These are phyloP conservation scores for Pythium rhizo-oryzae DNA, from an alignment of 352 stramenopile species.

Conservation along the genomic window DNA sequence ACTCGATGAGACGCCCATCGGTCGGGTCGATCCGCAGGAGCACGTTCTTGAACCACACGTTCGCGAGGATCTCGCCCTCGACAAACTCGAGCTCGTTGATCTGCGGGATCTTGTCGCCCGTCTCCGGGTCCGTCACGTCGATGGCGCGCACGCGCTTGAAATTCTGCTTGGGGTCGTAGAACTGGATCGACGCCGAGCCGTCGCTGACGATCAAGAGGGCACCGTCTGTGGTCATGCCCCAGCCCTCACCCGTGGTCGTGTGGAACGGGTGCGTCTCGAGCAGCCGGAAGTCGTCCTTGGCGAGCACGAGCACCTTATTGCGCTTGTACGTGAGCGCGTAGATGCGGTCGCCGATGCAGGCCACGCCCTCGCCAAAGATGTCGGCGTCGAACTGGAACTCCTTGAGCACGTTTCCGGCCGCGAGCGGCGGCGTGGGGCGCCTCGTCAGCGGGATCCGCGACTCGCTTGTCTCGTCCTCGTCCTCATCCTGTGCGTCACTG, in stretches of 20 bases:
- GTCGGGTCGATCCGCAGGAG: constrained; percentile 77
- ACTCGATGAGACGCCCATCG: constrained; percentile 69
- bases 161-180: constrained; percentile 66
- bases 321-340: constrained; percentile 86
- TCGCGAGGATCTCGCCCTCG: constrained; percentile 80
- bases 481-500: constrained; percentile 8
- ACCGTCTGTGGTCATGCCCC: constrained; percentile 87
- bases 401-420: constrained; percentile 27
- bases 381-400: constrained; percentile 59
- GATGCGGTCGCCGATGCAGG: constrained; percentile 69
- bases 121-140: constrained; percentile 36
- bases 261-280: constrained; percentile 54
- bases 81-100: constrained; percentile 91
- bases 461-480: neutral
- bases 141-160: constrained; percentile 64
- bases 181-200: constrained; percentile 74
- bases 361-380: constrained; percentile 85
- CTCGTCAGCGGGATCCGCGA: constrained; percentile 13
- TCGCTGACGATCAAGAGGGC: constrained; percentile 86
- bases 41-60: constrained; percentile 83
- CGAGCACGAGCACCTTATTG: constrained; percentile 63
- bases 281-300: constrained; percentile 55
- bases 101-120: constrained; percentile 43
- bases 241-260: constrained; percentile 87
- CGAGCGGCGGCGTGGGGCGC: constrained; percentile 2